Percentiles rank a stretch among this genome's conserved stretches.
These are phyloP conservation scores for Boletus barrowsii DNA, from an alignment of 768 basidiomycete species.

Conservation along the genomic window DNA sequence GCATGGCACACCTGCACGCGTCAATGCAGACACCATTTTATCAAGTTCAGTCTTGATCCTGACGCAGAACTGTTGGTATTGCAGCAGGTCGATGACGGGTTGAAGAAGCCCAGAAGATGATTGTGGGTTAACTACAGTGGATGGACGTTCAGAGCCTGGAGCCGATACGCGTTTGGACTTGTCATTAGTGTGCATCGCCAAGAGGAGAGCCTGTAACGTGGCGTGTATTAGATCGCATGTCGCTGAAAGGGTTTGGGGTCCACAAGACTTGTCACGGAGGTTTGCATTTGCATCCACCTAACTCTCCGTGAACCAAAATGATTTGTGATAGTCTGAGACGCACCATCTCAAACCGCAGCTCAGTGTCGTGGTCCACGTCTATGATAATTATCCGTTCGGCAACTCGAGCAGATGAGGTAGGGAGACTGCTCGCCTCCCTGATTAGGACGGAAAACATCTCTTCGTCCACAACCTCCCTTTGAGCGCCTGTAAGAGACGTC, in stretches of 20 bases:
- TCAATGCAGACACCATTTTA: conserved; percentile 47
- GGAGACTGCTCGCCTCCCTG: conserved; percentile 70
- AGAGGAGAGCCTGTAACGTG: conserved; percentile 58
- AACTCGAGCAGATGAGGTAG: conserved; percentile 73
- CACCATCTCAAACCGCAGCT: conserved; percentile 74
- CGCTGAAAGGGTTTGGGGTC: conserved; percentile 21
- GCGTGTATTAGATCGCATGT: conserved; percentile 70
- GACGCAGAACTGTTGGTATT: conserved; percentile 73
- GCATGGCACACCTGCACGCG: conserved; percentile 51
- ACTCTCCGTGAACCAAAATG: conserved; percentile 3
- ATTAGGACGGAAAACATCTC: conserved; percentile 77
- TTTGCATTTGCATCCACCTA: conserved; percentile 36
- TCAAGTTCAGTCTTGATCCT: conserved; percentile 58
- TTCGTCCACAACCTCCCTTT: conserved; percentile 73
- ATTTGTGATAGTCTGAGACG: conserved; percentile 18
- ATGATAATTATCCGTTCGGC: conserved; percentile 75
- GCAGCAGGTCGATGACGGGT: conserved; percentile 74
- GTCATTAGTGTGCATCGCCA: conserved; percentile 53
- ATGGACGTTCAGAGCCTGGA: conserved; percentile 27
- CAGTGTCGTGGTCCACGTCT: conserved; percentile 68
- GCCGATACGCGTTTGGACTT: conserved; percentile 41
- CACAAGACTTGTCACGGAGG: conserved; percentile 5
- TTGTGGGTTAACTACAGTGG: conserved; percentile 9
- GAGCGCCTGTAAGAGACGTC: conserved; percentile 52
- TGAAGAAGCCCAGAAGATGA: conserved; percentile 56